phyloP scores from a whole-genome alignment of 2,329 filamentous ascomycete genomes.

The Coniella lustricola region DNA sequence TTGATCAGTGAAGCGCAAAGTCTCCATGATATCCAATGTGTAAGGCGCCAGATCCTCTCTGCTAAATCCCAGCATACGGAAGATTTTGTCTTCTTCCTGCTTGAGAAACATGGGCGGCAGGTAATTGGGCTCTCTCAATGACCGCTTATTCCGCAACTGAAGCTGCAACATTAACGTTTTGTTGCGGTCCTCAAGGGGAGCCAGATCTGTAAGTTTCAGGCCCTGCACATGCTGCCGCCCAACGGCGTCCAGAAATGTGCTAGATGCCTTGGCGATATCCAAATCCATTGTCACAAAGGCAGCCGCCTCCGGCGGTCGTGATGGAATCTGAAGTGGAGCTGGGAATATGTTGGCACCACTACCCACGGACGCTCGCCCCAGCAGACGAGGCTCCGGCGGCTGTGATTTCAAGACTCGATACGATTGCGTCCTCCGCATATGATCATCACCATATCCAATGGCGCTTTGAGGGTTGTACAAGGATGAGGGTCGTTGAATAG shows the following conservation, averaged over 20 bases:
- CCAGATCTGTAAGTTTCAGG: constrained; percentile 47
- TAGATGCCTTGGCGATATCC: constrained; percentile 50
- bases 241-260: constrained; percentile 48
- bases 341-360: constrained; percentile 43
- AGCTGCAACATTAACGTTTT: constrained; percentile 44
- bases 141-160: constrained; percentile 50
- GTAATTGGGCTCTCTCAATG: constrained; percentile 53
- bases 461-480: constrained; percentile 41
- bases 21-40: constrained; percentile 46
- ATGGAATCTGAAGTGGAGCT: constrained; percentile 34
- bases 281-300: constrained; percentile 53
- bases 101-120: constrained; percentile 56
- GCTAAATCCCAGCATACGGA: constrained; percentile 47
- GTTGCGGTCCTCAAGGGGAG: constrained; percentile 44
- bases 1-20: constrained; percentile 44
- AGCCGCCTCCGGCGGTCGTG: constrained; percentile 41
- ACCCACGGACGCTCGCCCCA: constrained; percentile 41
- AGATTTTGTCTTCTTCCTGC: constrained; percentile 46
- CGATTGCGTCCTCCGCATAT: constrained; percentile 38
- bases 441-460: constrained; percentile 38
- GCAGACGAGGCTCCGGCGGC: constrained; percentile 43
- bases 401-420: constrained; percentile 50
- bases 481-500: constrained; percentile 42
- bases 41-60: constrained; percentile 46
- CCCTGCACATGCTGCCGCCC: constrained; percentile 41